Percentiles rank a stretch among this genome's conserved stretches.
phyloP scores from a whole-genome alignment of 495 filamentous ascomycete species.

The Aspergillus steynii region DNA sequence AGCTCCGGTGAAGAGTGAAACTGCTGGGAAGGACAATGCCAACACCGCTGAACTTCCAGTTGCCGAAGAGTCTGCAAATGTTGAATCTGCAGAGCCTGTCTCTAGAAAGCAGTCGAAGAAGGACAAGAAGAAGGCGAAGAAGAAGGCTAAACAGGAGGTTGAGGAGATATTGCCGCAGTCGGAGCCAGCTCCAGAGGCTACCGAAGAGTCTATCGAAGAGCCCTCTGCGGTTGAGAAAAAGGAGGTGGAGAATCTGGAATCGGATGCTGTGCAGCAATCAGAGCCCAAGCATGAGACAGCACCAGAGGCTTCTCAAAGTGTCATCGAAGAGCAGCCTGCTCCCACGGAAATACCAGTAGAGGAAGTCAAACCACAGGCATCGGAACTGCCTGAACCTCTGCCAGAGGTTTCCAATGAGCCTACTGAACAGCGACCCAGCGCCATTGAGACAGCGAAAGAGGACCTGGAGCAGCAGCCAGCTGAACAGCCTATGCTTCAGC shows the following conservation, averaged over 20 bases:
- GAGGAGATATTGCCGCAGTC: conserved; percentile 11
- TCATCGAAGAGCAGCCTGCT: conserved; percentile 21
- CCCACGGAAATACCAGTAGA: too few species aligned
- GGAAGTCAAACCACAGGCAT: neutral
- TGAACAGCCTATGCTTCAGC: too few species aligned
- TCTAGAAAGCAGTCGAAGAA: conserved; percentile 40
- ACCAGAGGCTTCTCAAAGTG: conserved; percentile 24
- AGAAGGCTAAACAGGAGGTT: conserved; percentile 25
- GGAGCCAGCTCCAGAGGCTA: neutral
- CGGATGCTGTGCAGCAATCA: conserved; percentile 5
- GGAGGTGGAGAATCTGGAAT: neutral
- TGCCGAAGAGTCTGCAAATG: conserved; percentile 10
- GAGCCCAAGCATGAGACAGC: conserved; percentile 3
- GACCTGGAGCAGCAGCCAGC: too few species aligned
- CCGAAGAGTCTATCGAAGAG: conserved; percentile 8
- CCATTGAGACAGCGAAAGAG: too few species aligned
- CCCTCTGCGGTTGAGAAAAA: neutral
- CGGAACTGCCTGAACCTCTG: neutral
- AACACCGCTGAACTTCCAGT: neutral
- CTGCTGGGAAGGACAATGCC: conserved; percentile 1
- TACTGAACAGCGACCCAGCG: too few species aligned
- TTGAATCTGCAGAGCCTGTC: conserved; percentile 7
- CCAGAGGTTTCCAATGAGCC: too few species aligned
- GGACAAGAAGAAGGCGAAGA: conserved; percentile 45
- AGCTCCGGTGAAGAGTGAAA: neutral